phyloP scores from a whole-genome alignment of 2,329 filamentous ascomycete genomes.

The Phyllosticta paracitricarpa region DNA sequence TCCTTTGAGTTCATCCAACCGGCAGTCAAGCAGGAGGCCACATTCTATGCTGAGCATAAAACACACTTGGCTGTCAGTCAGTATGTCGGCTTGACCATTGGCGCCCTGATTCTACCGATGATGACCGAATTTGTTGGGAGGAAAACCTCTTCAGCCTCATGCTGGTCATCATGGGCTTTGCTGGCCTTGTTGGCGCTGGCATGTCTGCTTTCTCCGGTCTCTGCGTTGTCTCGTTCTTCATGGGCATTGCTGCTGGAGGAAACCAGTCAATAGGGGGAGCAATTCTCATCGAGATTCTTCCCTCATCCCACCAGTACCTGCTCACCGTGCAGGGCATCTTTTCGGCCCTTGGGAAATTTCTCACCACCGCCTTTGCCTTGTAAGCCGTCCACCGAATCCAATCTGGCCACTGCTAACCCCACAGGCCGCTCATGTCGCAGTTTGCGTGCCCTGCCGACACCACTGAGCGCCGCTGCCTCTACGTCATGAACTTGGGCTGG shows the following conservation, averaged over 20 bases:
- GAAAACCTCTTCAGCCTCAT: conserved; percentile 5
- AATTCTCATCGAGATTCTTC: conserved; percentile 8
- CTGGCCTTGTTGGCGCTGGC: conserved; percentile 6
- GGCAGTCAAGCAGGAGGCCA: conserved; percentile 5
- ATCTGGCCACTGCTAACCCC: neutral
- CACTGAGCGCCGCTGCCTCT: conserved; percentile 9
- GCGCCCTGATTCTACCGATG: conserved; percentile 2
- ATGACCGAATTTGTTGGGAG: conserved; percentile 7
- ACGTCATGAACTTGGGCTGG: conserved; percentile 33
- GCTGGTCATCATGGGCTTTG: conserved; percentile 2
- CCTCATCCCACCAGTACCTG: conserved; percentile 8
- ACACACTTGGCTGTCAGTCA: conserved; percentile 6
- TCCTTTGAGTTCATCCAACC: conserved; percentile 6
- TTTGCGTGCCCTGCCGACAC: conserved; percentile 11
- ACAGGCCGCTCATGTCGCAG: conserved; percentile 6
- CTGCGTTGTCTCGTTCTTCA: conserved; percentile 5
- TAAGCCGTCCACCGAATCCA: neutral
- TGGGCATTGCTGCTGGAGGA: conserved; percentile 3
- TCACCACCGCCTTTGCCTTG: conserved; percentile 1
- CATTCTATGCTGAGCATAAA: conserved; percentile 2
- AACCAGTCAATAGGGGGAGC: conserved; percentile 7
- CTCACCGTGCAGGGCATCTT: conserved; percentile 6
- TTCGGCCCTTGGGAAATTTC: conserved; percentile 4
- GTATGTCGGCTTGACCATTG: conserved; percentile 6
- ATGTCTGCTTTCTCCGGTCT: conserved; percentile 8